These are phyloP conservation scores for Pythium chondricola DNA, from an alignment of 352 stramenopile species.

Conservation along the genomic window DNA sequence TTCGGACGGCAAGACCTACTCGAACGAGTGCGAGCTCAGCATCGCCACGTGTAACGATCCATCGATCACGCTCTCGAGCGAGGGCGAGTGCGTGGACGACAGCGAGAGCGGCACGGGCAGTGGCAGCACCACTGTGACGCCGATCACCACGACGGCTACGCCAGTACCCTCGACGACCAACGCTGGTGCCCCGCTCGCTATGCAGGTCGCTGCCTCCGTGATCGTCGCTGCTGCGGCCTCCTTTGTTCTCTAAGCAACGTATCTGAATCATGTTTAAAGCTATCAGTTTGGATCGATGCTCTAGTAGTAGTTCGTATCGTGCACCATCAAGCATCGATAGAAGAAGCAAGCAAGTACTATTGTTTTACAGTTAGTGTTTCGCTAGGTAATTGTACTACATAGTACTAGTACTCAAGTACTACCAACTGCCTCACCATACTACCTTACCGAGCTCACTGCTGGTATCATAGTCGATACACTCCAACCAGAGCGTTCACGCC, in stretches of 20 bases:
- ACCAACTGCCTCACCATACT: too few relatives aligned
- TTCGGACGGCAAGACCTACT: constrained; percentile 24
- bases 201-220: not conserved
- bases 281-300: not conserved
- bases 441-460: too few relatives aligned
- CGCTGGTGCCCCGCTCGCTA: not conserved
- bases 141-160: not conserved
- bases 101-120: not conserved
- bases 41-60: constrained; percentile 13
- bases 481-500: constrained; percentile 27
- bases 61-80: constrained; percentile 4
- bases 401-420: too few relatives aligned
- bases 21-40: constrained; percentile 19
- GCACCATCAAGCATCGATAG: too few relatives aligned
- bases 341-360: not conserved
- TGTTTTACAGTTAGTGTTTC: not conserved
- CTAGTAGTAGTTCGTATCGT: too few relatives aligned
- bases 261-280: too few relatives aligned
- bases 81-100: constrained; percentile 4
- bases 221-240: not conserved
- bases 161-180: not conserved
- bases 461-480: too few relatives aligned
- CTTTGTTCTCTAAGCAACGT: constrained; percentile 8
- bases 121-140: not conserved
- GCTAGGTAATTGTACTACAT: too few relatives aligned